Evolutionary conservation across 139 green algal genomes (phyloP).

Genomic region (Micractinium sp.): DNA sequence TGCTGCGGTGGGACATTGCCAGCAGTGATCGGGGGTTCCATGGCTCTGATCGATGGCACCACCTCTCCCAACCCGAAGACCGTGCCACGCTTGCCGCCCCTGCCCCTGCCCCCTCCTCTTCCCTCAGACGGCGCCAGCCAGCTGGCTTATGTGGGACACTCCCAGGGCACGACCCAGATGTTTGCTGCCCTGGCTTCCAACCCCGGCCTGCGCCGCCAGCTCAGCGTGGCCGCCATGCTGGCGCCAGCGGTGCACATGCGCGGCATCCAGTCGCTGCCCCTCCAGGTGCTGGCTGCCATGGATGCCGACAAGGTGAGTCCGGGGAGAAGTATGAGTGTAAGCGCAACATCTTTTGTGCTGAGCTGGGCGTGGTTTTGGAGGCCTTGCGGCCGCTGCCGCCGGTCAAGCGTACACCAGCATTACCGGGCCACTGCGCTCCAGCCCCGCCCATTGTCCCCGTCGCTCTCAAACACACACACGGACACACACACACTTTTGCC

Average conservation of each 20-base stretch:
- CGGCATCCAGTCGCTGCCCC: slow-evolving; percentile 45
- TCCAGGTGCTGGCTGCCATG: slow-evolving; percentile 45
- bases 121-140: background rate
- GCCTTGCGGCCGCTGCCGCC: background rate
- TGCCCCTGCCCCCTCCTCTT: background rate
- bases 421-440: too few relatives aligned
- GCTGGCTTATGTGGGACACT: slow-evolving; percentile 49
- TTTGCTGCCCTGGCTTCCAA: slow-evolving; percentile 64
- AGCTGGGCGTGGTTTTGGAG: background rate
- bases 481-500: too few relatives aligned
- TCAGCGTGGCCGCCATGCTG: slow-evolving; percentile 64
- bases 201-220: slow-evolving; percentile 38
- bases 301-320: slow-evolving; percentile 47
- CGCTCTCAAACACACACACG: too few relatives aligned
- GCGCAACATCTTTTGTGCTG: too few relatives aligned
- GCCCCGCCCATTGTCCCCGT: too few relatives aligned
- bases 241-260: slow-evolving; percentile 70
- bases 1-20: too few relatives aligned
- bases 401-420: too few relatives aligned
- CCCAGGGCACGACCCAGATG: slow-evolving; percentile 70
- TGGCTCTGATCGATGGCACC: too few relatives aligned
- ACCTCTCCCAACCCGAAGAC: too few relatives aligned
- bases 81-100: background rate
- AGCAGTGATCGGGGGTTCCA: too few relatives aligned
- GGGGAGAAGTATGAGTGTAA: too few relatives aligned